Conservation (phyloP, 177 flowering plant species). For the Vitis hybrid region DNA sequence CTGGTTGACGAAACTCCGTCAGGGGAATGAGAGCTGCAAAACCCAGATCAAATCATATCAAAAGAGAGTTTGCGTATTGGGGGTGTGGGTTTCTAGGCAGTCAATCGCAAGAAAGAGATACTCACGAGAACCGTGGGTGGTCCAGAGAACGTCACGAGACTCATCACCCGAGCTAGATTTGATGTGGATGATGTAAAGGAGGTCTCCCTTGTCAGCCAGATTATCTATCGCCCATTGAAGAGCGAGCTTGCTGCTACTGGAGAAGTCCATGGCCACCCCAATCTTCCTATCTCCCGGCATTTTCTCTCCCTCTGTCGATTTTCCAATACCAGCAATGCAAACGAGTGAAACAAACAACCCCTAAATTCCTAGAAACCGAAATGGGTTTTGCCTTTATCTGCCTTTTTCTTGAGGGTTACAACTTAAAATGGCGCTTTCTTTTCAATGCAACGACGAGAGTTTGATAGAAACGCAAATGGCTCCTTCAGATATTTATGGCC, state of each 20-base stretch:
- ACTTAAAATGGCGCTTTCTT: no score
- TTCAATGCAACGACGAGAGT: no score
- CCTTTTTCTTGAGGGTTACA: no score
- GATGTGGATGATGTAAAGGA: conserved; percentile 50
- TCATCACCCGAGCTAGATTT: conserved; percentile 31
- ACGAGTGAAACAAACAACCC: no score
- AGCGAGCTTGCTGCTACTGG: conserved; percentile 56
- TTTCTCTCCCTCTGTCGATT: not conserved
- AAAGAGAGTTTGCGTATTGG: not conserved
- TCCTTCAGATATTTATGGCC: no score
- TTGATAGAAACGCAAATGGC: no score
- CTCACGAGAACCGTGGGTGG: conserved; percentile 51
- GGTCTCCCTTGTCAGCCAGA: conserved; percentile 46
- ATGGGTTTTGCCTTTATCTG: no score
- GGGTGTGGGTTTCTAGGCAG: not conserved
- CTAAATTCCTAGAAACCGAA: no score
- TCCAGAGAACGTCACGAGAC: conserved; percentile 48
- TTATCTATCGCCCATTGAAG: conserved; percentile 54
- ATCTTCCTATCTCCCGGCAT: conserved; percentile 42
- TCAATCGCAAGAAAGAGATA: not conserved
- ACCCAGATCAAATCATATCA: conserved; percentile 10
- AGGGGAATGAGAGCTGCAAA: conserved; percentile 63
- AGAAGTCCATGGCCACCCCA: conserved; percentile 67
- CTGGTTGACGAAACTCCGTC: conserved; percentile 61
- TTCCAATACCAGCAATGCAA: no score